A percentile compares a stretch with the other conserved stretches of the same genome.
These are phyloP conservation scores for Pouteria glomerata DNA, from an alignment of 148 eudicot genomes.

Conservation along the genomic window DNA sequence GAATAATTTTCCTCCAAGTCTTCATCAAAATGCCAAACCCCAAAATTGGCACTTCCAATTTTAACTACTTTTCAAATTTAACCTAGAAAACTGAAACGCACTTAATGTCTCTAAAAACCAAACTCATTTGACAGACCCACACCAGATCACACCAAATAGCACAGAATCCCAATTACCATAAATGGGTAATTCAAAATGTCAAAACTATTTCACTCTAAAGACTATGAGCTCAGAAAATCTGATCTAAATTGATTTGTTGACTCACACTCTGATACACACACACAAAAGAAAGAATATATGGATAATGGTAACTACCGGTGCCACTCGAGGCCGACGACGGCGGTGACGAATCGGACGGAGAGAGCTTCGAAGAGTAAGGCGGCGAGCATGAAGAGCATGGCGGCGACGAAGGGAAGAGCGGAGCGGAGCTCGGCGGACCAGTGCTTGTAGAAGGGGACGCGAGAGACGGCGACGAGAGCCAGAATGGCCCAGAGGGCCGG, in stretches of 20 bases:
- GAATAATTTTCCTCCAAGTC: not conserved
- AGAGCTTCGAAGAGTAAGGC: conserved; percentile 66
- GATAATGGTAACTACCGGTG: no score
- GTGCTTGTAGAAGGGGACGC: conserved; percentile 66
- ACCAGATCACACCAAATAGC: not conserved
- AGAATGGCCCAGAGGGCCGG: conserved; percentile 64
- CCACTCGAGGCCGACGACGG: conserved; percentile 92
- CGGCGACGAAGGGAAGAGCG: conserved; percentile 57
- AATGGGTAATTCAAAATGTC: not conserved
- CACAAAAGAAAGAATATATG: no score
- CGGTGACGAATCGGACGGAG: conserved; percentile 84
- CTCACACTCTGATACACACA: no score
- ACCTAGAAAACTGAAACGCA: not conserved
- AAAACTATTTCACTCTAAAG: no score
- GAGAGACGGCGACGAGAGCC: conserved; percentile 49
- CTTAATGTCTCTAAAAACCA: not conserved
- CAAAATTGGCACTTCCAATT: not conserved
- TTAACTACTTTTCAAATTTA: not conserved
- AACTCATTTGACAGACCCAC: not conserved
- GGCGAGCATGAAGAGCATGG: conserved; percentile 54
- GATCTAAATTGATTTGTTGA: no score
- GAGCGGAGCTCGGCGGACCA: conserved; percentile 80
- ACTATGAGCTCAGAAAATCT: no score
- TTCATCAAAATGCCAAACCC: not conserved
- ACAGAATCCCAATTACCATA: not conserved